Percentiles rank a stretch among this genome's conserved stretches.
Evolutionary conservation across 371 early-diverging fungal species (phyloP).

Genomic region (Syncephalastrum sp.): DNA sequence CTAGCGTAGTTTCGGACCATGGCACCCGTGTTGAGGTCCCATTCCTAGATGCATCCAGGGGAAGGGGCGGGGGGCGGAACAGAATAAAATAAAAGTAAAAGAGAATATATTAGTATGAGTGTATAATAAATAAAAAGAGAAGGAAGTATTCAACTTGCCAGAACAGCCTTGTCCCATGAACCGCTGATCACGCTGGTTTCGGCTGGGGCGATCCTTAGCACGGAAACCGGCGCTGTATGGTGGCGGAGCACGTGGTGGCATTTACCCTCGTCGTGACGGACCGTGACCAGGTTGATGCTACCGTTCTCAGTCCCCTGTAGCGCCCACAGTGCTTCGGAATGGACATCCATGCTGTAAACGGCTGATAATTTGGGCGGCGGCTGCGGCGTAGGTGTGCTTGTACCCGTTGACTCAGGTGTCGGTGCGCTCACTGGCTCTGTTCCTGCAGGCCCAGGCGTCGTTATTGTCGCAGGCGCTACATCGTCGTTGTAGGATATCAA

Average conservation of each 20-base stretch:
- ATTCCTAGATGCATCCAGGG: constrained; percentile 57
- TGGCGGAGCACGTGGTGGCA: constrained; percentile 74
- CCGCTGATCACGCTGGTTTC: constrained; percentile 84
- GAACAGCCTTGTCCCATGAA: constrained; percentile 85
- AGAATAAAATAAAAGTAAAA: neutral
- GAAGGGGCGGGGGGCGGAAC: neutral
- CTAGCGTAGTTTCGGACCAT: constrained; percentile 68
- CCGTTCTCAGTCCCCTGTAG: constrained; percentile 85
- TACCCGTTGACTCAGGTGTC: too few relatives aligned
- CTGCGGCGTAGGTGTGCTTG: neutral
- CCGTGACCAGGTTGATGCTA: constrained; percentile 80
- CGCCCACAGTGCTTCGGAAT: constrained; percentile 89
- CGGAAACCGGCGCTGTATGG: constrained; percentile 85
- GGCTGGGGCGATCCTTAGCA: constrained; percentile 71
- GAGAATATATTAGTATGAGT: neutral
- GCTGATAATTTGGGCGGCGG: constrained; percentile 74
- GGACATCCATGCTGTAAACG: constrained; percentile 87
- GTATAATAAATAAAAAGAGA: constrained; percentile 4
- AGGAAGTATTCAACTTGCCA: constrained; percentile 44
- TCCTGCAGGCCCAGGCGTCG: too few relatives aligned
- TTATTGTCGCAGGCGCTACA: too few relatives aligned
- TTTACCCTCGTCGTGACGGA: constrained; percentile 93
- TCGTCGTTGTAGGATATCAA: too few relatives aligned
- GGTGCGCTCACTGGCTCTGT: too few relatives aligned
- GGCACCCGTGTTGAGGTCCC: constrained; percentile 88